Conservation (phyloP, 352 stramenopile genomes). For the Globisporangium camurandrum region DNA sequence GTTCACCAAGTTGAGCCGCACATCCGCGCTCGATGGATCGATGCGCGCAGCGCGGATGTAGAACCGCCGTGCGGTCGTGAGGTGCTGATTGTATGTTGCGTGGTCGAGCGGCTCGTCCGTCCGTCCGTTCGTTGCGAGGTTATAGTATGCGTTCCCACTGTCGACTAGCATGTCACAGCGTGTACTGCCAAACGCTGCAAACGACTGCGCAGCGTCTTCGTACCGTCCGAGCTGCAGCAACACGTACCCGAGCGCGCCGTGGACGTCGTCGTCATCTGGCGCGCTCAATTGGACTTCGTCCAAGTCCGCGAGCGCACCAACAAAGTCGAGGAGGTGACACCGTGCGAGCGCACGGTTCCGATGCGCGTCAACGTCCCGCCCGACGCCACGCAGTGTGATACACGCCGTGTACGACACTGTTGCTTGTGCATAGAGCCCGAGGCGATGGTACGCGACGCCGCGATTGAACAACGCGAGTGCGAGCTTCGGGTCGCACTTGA, state of each 20-base stretch:
- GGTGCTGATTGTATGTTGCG: slow-evolving; percentile 25
- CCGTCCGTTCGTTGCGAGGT: slow-evolving; percentile 40
- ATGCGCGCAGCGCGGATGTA: slow-evolving; percentile 56
- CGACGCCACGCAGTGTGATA: slow-evolving; percentile 31
- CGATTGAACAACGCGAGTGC: slow-evolving; percentile 54
- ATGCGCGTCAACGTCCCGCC: slow-evolving; percentile 41
- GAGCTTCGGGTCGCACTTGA: slow-evolving; percentile 31
- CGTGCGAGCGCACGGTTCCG: slow-evolving; percentile 59
- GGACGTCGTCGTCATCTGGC: slow-evolving; percentile 63
- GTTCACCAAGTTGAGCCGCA: slow-evolving; percentile 64
- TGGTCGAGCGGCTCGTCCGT: slow-evolving; percentile 27
- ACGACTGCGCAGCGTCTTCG: slow-evolving; percentile 50
- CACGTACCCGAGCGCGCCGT: slow-evolving; percentile 56
- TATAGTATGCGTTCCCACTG: slow-evolving; percentile 75
- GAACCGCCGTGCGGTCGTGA: slow-evolving; percentile 53
- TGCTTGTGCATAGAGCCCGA: slow-evolving; percentile 56
- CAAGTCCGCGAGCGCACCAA: slow-evolving; percentile 57
- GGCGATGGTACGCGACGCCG: slow-evolving; percentile 60
- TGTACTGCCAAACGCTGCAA: slow-evolving; percentile 49
- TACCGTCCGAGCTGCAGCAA: slow-evolving; percentile 65
- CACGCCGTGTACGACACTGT: slow-evolving; percentile 51
- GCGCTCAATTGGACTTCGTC: slow-evolving; percentile 54
- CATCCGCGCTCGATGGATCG: slow-evolving; percentile 47
- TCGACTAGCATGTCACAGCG: slow-evolving; percentile 61
- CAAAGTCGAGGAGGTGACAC: slow-evolving; percentile 44